Evolutionary conservation across 306 rosid genomes (phyloP).

Genomic region (Erythrophleum fordii): DNA sequence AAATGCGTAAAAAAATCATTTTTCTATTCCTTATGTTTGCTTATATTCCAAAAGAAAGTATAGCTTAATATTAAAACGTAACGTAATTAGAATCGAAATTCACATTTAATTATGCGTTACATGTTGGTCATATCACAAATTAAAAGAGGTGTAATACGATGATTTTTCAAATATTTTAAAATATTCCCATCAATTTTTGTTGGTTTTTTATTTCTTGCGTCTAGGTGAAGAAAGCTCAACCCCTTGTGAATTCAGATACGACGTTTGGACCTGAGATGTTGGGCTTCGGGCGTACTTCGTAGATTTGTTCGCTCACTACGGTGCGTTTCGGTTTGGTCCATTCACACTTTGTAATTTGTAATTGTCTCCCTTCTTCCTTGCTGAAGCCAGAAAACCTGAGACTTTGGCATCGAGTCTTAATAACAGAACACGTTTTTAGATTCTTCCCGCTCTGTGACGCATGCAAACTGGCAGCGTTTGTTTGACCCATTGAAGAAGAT

Average conservation of each 20-base stretch:
- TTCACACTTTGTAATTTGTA: neutral
- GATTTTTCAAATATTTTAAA: no score
- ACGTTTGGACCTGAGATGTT: neutral
- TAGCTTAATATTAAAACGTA: no score
- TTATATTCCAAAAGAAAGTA: no score
- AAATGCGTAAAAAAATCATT: no score
- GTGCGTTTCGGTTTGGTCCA: neutral
- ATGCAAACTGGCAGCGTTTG: neutral
- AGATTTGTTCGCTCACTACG: neutral
- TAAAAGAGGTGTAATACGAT: no score
- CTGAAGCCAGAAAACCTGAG: neutral
- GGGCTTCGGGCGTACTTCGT: neutral
- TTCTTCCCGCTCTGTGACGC: conserved; percentile 44
- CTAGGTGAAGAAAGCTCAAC: neutral
- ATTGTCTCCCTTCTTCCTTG: neutral
- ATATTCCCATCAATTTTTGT: no score
- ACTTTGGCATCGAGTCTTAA: neutral
- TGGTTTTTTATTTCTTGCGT: no score
- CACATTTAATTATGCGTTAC: no score
- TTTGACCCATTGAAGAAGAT: neutral
- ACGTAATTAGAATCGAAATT: no score
- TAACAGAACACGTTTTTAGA: neutral
- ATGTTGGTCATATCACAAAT: no score
- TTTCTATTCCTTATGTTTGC: no score
- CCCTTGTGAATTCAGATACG: neutral